Conservation (phyloP, 78 protist species). For the Chrysochromulina parva region DNA sequence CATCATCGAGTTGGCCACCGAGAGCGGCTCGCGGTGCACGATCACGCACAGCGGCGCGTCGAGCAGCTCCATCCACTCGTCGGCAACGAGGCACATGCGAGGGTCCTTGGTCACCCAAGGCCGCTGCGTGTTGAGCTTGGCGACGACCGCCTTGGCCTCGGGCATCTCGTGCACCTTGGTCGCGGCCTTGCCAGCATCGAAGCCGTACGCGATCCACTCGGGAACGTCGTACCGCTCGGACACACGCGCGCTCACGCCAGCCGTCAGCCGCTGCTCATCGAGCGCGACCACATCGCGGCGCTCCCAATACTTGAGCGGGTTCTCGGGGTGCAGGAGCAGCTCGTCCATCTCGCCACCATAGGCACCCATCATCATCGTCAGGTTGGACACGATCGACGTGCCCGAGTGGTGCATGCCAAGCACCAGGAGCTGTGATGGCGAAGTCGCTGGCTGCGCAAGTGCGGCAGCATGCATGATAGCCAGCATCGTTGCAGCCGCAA, state of each 20-base stretch:
- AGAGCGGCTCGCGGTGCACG: slow-evolving; percentile 16
- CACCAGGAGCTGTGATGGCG: background rate
- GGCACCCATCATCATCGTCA: background rate
- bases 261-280: background rate
- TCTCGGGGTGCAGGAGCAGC: background rate
- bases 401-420: slow-evolving; percentile 22
- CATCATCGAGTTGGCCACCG: slow-evolving; percentile 17
- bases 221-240: background rate
- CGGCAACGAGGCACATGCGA: slow-evolving; percentile 2
- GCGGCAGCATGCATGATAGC: no score
- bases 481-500: no score
- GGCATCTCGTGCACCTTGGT: background rate
- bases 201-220: slow-evolving; percentile 18
- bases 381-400: slow-evolving; percentile 5
- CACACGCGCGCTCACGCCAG: background rate
- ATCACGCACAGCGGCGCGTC: background rate
- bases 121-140: background rate
- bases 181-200: background rate
- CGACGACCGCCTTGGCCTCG: background rate
- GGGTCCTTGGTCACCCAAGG: slow-evolving; percentile 27
- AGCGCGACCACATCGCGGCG: background rate
- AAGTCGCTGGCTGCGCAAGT: background rate
- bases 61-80: slow-evolving; percentile 5
- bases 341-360: background rate
- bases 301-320: slow-evolving; percentile 23